Percentiles rank a stretch among this genome's conserved stretches.
Conservation (phyloP, 1,284 basidiomycete genomes). For the Ganoderma resinaceum region DNA sequence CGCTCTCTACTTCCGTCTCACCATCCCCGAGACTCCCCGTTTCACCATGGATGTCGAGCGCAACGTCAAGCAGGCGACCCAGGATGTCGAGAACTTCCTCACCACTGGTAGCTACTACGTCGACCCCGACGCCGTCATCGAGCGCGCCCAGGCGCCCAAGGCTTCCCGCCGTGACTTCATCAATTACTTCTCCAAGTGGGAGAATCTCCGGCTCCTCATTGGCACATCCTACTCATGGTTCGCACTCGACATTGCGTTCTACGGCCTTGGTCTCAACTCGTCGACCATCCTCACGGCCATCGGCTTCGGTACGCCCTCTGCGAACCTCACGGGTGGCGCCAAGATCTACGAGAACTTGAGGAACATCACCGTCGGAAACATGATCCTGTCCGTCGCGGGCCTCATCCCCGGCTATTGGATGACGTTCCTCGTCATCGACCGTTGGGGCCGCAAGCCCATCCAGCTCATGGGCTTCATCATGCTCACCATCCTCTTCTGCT, state of each 20-base stretch:
- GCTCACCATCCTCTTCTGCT: conserved; percentile 58
- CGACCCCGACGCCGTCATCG: conserved; percentile 64
- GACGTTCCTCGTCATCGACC: conserved; percentile 39
- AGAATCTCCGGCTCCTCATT: conserved; percentile 67
- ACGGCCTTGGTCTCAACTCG: conserved; percentile 83
- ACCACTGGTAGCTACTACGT: conserved; percentile 55
- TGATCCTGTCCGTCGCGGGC: conserved; percentile 38
- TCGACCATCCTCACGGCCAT: conserved; percentile 67
- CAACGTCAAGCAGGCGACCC: conserved; percentile 76
- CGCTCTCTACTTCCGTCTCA: conserved; percentile 81
- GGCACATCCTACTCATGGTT: conserved; percentile 67
- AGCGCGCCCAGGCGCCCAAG: conserved; percentile 69
- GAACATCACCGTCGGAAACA: conserved; percentile 38
- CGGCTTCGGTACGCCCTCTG: conserved; percentile 48
- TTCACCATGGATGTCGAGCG: conserved; percentile 93
- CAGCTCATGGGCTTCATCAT: conserved; percentile 56
- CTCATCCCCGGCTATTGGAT: conserved; percentile 41
- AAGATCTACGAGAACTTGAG: conserved; percentile 45
- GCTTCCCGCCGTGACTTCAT: conserved; percentile 70
- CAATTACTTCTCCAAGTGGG: conserved; percentile 64
- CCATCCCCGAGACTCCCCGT: conserved; percentile 81
- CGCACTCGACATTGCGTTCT: conserved; percentile 80
- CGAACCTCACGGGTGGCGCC: conserved; percentile 54
- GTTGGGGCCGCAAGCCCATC: conserved; percentile 38
- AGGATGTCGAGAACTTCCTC: conserved; percentile 75